These are phyloP conservation scores for Lentinus polychrous DNA, from an alignment of 1,284 basidiomycete species.

Conservation along the genomic window DNA sequence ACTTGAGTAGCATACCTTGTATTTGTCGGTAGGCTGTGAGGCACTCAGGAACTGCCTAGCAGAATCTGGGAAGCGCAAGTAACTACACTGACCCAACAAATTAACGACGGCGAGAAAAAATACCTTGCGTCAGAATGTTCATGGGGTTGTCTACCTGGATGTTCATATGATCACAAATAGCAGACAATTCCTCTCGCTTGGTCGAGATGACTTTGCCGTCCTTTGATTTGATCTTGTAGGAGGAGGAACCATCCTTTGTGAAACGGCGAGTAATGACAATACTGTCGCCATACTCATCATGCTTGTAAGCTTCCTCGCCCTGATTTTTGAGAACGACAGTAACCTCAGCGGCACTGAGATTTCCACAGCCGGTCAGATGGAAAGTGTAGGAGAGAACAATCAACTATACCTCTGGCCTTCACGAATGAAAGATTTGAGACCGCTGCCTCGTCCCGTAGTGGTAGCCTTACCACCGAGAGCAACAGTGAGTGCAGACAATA, in stretches of 20 bases:
- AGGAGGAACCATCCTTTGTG: slow-evolving; percentile 64
- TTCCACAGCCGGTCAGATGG: background rate
- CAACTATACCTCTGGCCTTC: slow-evolving; percentile 70
- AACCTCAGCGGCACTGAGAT: slow-evolving; percentile 63
- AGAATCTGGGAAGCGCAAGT: slow-evolving; percentile 27
- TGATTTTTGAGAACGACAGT: slow-evolving; percentile 81
- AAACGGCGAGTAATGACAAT: slow-evolving; percentile 86
- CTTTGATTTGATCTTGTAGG: slow-evolving; percentile 81
- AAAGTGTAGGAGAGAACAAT: background rate
- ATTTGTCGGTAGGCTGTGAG: slow-evolving; percentile 83
- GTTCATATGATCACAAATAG: slow-evolving; percentile 91
- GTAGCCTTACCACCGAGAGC: slow-evolving; percentile 90
- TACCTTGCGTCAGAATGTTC: slow-evolving; percentile 90
- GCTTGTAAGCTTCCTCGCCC: slow-evolving; percentile 85
- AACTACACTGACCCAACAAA: background rate
- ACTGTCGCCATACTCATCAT: slow-evolving; percentile 74
- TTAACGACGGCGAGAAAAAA: slow-evolving; percentile 4
- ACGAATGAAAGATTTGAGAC: slow-evolving; percentile 85
- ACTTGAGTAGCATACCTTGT: slow-evolving; percentile 53
- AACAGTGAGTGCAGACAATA: slow-evolving; percentile 89
- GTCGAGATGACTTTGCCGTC: slow-evolving; percentile 64
- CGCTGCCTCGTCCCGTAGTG: slow-evolving; percentile 82
- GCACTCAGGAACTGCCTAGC: slow-evolving; percentile 84
- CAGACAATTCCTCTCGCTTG: slow-evolving; percentile 82
- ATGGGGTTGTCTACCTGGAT: slow-evolving; percentile 97